phyloP scores from a whole-genome alignment of 305 asterid genomes.

The Lippia alba region DNA sequence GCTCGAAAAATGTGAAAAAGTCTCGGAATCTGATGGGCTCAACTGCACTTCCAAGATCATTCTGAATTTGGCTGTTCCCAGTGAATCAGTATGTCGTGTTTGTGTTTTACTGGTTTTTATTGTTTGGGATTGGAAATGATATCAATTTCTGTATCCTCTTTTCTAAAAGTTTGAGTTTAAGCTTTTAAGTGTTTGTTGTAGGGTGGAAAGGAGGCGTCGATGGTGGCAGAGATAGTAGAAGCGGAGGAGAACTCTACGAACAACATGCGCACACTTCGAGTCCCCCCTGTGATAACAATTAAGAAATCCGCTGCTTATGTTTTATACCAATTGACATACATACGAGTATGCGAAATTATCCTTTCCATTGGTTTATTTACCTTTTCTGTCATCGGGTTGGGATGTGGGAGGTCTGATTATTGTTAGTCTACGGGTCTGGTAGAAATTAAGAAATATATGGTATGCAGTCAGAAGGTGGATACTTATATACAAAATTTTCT shows the following conservation, averaged over 20 bases:
- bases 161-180: background rate
- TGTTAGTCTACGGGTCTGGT: background rate
- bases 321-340: conserved; percentile 77
- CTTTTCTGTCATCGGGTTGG: background rate
- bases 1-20: conserved; percentile 77
- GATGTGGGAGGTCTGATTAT: background rate
- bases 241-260: conserved; percentile 80
- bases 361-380: background rate
- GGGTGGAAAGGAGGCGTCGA: conserved; percentile 88
- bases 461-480: background rate
- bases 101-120: background rate
- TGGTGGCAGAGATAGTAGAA: conserved; percentile 95
- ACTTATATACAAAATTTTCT: conserved; percentile 9
- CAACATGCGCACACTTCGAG: conserved; percentile 80
- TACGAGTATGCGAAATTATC: conserved; percentile 55
- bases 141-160: background rate
- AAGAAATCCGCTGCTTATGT: conserved; percentile 88
- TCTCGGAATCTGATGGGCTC: conserved; percentile 55
- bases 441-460: background rate
- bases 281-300: conserved; percentile 79
- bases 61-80: conserved; percentile 82
- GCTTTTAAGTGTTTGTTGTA: conserved; percentile 26
- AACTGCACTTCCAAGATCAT: conserved; percentile 80
- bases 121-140: too few relatives aligned
- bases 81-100: conserved; percentile 64